phyloP scores from a whole-genome alignment of 441 rosid genomes.

The Syzygium malaccense region DNA sequence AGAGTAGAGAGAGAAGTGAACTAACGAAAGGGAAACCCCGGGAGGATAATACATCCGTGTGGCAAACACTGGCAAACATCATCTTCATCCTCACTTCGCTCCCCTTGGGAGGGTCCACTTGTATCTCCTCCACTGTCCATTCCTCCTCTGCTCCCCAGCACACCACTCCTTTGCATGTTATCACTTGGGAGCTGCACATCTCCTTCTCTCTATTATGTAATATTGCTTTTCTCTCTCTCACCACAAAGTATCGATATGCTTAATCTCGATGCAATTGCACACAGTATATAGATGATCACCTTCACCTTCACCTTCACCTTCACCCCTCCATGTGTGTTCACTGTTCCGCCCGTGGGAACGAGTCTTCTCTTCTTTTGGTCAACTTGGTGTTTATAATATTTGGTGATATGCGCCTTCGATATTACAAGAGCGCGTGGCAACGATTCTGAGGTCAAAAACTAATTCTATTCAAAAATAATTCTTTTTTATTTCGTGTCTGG shows the following conservation, averaged over 20 bases:
- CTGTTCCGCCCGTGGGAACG: background rate
- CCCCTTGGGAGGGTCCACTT: constrained; percentile 40
- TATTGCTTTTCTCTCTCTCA: background rate
- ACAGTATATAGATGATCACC: background rate
- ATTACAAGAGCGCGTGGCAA: background rate
- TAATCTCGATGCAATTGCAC: background rate
- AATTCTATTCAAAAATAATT: no score
- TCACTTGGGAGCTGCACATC: constrained; percentile 6
- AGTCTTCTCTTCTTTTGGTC: background rate
- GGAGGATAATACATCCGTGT: constrained; percentile 19
- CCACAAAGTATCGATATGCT: background rate
- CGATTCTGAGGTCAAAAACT: no score
- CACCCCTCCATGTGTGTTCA: background rate
- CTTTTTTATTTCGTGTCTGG: no score
- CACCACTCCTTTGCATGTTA: constrained; percentile 27
- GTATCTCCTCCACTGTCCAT: constrained; percentile 38
- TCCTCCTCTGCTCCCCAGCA: constrained; percentile 30
- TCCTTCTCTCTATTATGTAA: background rate
- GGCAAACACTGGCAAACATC: constrained; percentile 44
- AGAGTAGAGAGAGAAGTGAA: background rate
- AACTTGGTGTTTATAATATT: background rate
- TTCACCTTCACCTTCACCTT: background rate
- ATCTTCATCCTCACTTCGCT: constrained; percentile 35
- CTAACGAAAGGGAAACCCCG: constrained; percentile 19
- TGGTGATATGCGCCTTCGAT: background rate